phyloP scores from a whole-genome alignment of 768 basidiomycete genomes.

The Termitomyces sp. region DNA sequence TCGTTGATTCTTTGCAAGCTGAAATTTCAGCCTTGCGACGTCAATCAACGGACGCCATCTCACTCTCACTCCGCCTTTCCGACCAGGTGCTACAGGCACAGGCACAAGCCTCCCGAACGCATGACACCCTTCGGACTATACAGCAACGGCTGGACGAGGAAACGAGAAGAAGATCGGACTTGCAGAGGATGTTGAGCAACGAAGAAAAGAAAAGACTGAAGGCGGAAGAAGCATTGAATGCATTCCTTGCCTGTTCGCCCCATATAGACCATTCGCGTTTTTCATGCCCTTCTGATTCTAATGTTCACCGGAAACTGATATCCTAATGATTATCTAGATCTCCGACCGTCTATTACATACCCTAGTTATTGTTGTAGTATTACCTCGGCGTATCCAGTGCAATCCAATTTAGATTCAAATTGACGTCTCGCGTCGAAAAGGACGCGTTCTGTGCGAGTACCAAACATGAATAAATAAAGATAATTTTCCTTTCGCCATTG shows the following conservation, averaged over 20 bases:
- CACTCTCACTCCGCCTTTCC: slow-evolving; percentile 56
- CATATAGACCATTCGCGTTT: not conserved
- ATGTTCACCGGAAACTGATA: not conserved
- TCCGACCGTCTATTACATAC: not conserved
- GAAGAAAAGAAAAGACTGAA: slow-evolving; percentile 37
- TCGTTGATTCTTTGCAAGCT: slow-evolving; percentile 57
- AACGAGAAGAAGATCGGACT: slow-evolving; percentile 47
- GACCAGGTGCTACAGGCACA: slow-evolving; percentile 67
- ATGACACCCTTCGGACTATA: slow-evolving; percentile 45
- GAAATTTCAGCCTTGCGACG: slow-evolving; percentile 60
- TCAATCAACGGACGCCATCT: slow-evolving; percentile 64
- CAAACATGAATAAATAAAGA: slow-evolving; percentile 13
- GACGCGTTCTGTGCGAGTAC: not conserved
- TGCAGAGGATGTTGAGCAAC: slow-evolving; percentile 47
- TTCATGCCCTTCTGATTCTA: not conserved
- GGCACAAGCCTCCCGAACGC: slow-evolving; percentile 50
- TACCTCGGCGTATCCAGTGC: not conserved
- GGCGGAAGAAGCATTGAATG: slow-evolving; percentile 46
- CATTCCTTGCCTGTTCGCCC: slow-evolving; percentile 22
- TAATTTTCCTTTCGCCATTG: slow-evolving; percentile 11
- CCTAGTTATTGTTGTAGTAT: not conserved
- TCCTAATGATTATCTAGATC: not conserved
- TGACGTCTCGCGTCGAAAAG: not conserved
- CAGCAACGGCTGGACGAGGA: slow-evolving; percentile 63
- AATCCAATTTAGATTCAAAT: not conserved